These are phyloP conservation scores for Phytopythium mirpurense DNA, from an alignment of 352 stramenopile genomes.

Conservation along the genomic window DNA sequence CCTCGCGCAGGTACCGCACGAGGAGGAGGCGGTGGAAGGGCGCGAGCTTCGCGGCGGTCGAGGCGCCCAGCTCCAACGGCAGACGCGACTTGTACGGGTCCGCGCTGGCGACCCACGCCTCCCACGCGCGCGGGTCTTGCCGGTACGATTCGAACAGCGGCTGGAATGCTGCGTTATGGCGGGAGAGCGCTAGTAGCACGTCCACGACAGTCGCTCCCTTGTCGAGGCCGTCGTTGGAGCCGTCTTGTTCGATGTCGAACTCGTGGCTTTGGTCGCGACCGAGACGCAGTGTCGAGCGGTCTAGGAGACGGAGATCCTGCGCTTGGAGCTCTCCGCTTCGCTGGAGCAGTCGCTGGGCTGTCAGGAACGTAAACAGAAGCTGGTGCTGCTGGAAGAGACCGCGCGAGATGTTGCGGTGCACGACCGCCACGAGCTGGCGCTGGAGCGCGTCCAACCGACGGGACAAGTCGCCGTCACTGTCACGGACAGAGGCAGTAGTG, in stretches of 20 bases:
- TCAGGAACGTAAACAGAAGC: conserved; percentile 55
- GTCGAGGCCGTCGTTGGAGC: background rate
- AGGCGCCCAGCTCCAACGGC: conserved; percentile 21
- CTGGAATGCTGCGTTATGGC: conserved; percentile 15
- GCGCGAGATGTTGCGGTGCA: conserved; percentile 70
- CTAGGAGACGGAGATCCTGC: conserved; percentile 31
- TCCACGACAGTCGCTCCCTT: conserved; percentile 8
- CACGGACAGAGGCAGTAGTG: conserved; percentile 13
- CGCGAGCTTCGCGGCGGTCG: conserved; percentile 9
- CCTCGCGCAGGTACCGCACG: conserved; percentile 52
- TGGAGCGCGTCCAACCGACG: conserved; percentile 37
- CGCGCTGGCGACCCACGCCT: conserved; percentile 24
- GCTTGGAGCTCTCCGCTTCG: conserved; percentile 29
- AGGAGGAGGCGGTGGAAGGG: conserved; percentile 52
- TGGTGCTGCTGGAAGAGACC: conserved; percentile 65
- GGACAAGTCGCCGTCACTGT: conserved; percentile 12
- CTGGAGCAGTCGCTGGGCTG: conserved; percentile 52
- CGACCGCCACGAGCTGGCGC: conserved; percentile 37
- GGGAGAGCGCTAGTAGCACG: conserved; percentile 24
- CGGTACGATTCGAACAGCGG: conserved; percentile 40
- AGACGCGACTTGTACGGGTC: conserved; percentile 34
- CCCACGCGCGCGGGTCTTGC: conserved; percentile 32
- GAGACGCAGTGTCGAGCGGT: conserved; percentile 11
- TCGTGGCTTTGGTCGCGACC: conserved; percentile 1
- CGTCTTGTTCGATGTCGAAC: background rate